Percentiles rank a stretch among this genome's conserved stretches.
Evolutionary conservation across 2,329 filamentous ascomycete species (phyloP).

Genomic region (Dactylellina cionopaga): DNA sequence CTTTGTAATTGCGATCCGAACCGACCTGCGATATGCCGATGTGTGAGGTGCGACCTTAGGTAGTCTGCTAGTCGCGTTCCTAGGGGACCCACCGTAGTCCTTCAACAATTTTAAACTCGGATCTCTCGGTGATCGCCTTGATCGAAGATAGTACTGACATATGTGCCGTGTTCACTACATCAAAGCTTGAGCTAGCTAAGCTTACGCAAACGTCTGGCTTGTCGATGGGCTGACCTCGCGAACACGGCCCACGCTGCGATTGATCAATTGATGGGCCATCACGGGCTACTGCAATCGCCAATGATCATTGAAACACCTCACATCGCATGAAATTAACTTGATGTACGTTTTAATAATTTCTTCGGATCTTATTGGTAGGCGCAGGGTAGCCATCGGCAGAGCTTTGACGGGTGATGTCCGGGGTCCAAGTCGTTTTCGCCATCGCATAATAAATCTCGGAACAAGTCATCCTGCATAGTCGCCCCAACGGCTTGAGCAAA

Average conservation of each 20-base stretch:
- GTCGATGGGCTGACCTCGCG: too few species aligned
- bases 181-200: too few species aligned
- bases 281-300: conserved; percentile 36
- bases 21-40: conserved; percentile 33
- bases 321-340: conserved; percentile 44
- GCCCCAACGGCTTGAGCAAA: conserved; percentile 8
- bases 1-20: conserved; percentile 23
- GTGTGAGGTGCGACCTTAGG: neutral
- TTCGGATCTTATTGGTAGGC: conserved; percentile 10
- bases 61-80: conserved; percentile 1
- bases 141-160: too few species aligned
- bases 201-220: too few species aligned
- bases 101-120: conserved; percentile 15
- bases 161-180: too few species aligned
- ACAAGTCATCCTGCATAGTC: conserved; percentile 51
- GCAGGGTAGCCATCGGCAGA: conserved; percentile 6
- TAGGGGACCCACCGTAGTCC: neutral
- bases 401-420: conserved; percentile 22
- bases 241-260: too few species aligned
- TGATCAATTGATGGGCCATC: conserved; percentile 13
- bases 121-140: conserved; percentile 11
- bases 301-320: conserved; percentile 53
- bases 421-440: conserved; percentile 7
- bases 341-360: conserved; percentile 6
- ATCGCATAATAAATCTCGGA: conserved; percentile 11